Evolutionary conservation across 2,329 filamentous ascomycete species (phyloP), one percentile per base, ranked within the genome.

Genomic region (Fulvia fulva): DNA sequence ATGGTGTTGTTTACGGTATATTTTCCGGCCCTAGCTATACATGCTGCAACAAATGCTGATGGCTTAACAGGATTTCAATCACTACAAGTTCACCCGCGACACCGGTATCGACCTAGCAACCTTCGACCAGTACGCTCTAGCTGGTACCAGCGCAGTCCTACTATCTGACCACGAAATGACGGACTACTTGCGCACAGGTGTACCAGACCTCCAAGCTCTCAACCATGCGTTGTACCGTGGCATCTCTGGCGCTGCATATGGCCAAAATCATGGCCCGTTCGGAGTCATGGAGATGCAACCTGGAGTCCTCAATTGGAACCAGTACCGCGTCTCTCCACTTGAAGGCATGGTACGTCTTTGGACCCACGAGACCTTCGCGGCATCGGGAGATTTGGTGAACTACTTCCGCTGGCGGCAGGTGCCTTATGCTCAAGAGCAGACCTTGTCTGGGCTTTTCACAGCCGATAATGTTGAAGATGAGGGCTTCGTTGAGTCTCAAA

Each of bases 231-330:
- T 63, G 2, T 67, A 67, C 32, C 60, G 63, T 21, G 63, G 63
- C 28, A 51, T 67, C 0, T 62, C 63, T 19, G 65, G 63, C 9
- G 56, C 61, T 21, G 63, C 58, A 3, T 65, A 65, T 34, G 56
- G 32, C 1, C 32, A 56, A 7, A 60, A 58, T 8, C 34, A 57
- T 6, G 65, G 65, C 7, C 62, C 65, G 0, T 65, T 65, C 22
- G 65, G 65, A 11, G 63, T 67, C 6, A 66, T 67, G 65, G 63
- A 66, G 16, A 63, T 65, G 65, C 58, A 67, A n/a, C 65, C 62
- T 9, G 65, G 65, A 11, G 63, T 67, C 1, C 47, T 67, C 14
- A 67, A 67, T 16, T 66, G 63, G 65, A 65, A 65, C 14, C 50
- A 47, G 12, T 65, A 64, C 44, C 62, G 65, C 21, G 65, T 65